Evolutionary conservation across 306 rosid species (phyloP).

Genomic region (Abrus precatorius): DNA sequence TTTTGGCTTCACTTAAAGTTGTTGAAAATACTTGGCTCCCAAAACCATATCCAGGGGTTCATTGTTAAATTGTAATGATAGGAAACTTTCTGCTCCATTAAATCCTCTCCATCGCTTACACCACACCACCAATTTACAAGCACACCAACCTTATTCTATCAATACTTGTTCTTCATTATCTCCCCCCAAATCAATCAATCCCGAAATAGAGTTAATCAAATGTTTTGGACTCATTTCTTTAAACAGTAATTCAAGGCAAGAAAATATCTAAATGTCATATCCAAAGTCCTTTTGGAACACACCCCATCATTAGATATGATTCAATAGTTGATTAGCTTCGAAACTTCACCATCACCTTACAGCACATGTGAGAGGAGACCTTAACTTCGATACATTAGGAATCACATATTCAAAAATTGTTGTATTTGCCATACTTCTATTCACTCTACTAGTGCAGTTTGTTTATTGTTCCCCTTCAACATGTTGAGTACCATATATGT

Average conservation of each 20-base stretch:
- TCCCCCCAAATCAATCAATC: background rate
- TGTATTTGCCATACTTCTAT: conserved; percentile 15
- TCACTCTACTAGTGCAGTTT: conserved; percentile 29
- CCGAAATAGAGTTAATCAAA: background rate
- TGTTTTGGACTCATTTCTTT: background rate
- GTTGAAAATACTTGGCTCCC: background rate
- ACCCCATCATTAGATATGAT: conserved; percentile 18
- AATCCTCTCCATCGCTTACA: background rate
- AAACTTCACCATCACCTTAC: conserved; percentile 44
- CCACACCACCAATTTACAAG: background rate
- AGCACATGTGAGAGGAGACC: conserved; percentile 22
- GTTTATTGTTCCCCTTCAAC: conserved; percentile 34
- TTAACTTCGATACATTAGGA: background rate
- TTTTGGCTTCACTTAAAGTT: background rate
- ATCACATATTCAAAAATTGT: conserved; percentile 14
- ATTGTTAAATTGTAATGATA: background rate
- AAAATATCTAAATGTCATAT: conserved; percentile 27
- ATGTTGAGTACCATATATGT: conserved; percentile 22
- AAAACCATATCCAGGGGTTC: background rate
- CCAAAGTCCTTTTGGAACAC: background rate
- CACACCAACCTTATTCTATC: background rate
- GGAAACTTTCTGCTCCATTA: background rate
- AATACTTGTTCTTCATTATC: background rate
- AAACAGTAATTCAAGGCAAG: background rate
- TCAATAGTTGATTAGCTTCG: conserved; percentile 26